phyloP scores from a whole-genome alignment of 768 basidiomycete genomes.

The Candolleomyces efflorescens region DNA sequence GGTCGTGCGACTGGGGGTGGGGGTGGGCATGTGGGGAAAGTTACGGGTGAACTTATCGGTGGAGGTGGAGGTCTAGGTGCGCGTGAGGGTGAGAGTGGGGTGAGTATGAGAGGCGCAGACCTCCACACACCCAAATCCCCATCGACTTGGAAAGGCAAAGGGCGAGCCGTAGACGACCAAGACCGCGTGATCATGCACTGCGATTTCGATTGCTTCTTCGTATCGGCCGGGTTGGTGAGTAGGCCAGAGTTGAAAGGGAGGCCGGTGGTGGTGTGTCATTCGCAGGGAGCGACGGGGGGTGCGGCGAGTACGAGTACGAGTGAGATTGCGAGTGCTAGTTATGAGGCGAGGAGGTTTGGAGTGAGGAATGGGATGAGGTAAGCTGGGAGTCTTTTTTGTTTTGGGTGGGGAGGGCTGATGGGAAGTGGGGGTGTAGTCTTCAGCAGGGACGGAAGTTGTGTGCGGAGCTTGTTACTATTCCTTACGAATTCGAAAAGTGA shows the following conservation, averaged over 20 bases:
- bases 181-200: conserved; percentile 84
- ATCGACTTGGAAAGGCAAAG: conserved; percentile 53
- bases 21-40: conserved; percentile 25
- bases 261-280: conserved; percentile 94
- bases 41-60: conserved; percentile 20
- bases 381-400: conserved; percentile 9
- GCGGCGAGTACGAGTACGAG: conserved; percentile 87
- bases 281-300: conserved; percentile 73
- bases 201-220: conserved; percentile 97
- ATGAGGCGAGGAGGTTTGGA: conserved; percentile 86
- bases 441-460: conserved; percentile 79
- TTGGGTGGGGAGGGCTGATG: not conserved
- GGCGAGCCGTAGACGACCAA: conserved; percentile 45
- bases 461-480: conserved; percentile 68
- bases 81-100: conserved; percentile 8
- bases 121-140: conserved; percentile 44
- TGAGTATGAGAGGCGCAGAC: conserved; percentile 53
- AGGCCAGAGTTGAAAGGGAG: conserved; percentile 82
- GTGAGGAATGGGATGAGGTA: conserved; percentile 96
- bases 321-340: conserved; percentile 92
- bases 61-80: too few species aligned
- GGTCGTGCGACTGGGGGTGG: conserved; percentile 14
- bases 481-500: conserved; percentile 90
- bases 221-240: conserved; percentile 79
- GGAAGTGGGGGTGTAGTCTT: conserved; percentile 40